Conservation (phyloP, 108 stramenopile species). For the Fistulifera pelliculosa region DNA sequence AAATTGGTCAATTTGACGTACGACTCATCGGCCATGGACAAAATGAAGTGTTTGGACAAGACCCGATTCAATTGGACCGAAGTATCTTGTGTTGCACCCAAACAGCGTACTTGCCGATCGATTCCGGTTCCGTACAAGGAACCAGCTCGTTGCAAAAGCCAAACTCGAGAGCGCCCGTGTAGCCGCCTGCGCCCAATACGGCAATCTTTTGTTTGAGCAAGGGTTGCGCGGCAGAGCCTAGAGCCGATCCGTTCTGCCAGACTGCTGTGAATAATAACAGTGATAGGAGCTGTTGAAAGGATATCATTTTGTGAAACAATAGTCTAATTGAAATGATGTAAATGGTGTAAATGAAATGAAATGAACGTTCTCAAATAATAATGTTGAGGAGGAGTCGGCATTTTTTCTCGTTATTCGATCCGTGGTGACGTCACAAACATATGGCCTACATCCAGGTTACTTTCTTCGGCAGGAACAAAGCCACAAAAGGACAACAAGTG, state of each 20-base stretch:
- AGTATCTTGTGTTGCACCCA: conserved; percentile 48
- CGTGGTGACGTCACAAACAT: too few relatives aligned
- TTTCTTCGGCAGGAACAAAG: too few relatives aligned
- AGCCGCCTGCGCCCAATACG: conserved; percentile 71
- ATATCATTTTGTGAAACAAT: too few relatives aligned
- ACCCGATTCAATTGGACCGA: conserved; percentile 43
- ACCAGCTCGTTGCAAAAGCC: conserved; percentile 72
- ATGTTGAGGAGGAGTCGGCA: too few relatives aligned
- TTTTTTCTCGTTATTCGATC: too few relatives aligned
- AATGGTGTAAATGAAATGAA: too few relatives aligned
- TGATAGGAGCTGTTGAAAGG: too few relatives aligned
- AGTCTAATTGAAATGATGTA: too few relatives aligned
- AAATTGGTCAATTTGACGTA: conserved; percentile 52
- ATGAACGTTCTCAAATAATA: too few relatives aligned
- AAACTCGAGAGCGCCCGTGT: conserved; percentile 53
- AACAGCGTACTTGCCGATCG: conserved; percentile 33
- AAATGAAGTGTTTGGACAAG: conserved; percentile 44
- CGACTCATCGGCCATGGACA: conserved; percentile 65
- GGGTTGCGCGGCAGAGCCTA: conserved; percentile 55
- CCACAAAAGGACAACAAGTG: too few relatives aligned
- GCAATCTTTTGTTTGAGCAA: conserved; percentile 62
- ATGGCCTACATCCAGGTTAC: too few relatives aligned
- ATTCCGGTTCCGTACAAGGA: conserved; percentile 73
- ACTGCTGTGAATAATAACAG: too few relatives aligned
- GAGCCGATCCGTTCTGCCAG: background rate